Base-by-base conservation (phyloP, 176 grass and related monocot species). In the Poa annua region DNA sequence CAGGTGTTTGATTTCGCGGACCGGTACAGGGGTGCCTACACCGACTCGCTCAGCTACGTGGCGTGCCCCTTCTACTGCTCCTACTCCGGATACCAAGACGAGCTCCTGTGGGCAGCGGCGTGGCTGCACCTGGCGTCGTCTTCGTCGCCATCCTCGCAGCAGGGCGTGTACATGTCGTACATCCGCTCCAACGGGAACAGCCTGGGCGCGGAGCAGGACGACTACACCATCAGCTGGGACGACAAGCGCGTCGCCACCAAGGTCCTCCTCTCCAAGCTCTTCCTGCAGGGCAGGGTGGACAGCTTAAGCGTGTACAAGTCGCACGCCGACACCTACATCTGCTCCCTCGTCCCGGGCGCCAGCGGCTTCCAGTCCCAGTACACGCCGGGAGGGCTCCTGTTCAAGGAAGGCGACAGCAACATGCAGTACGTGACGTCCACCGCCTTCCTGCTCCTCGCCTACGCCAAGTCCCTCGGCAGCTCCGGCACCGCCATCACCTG, bases 351-450 rank as follows among this genome's bases (percentile, higher is more conserved):
- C 16, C 91, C 85, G 4, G 89, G 91, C 56, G 74, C 83, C 71
- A 71, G 47, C 19, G 77, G 89, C 0, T 94, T 80, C 82, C 94
- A 94, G 81, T 79, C 87, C 2, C 91, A 97, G 50, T 97, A 90
- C 85, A 94, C 87, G 3, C 91, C 63, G 54, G 91, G 94, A 0
- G 94, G 94, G 0, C 87, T 94, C 50, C 83, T 97, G 35, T 94
- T 87, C 87, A 92, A 92, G 66, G 66, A 59, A 12, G 84, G 94
- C 48, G 89, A 91, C 34, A 86, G 87, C 89, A 94, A 97, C 87
- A 81, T 97, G 81, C 89, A 97, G 85, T 97, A 97, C 84, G 94
- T 97, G n/a, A 97, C 94, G 5, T 92, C 91, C 39, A 88, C 91
- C 4, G 8, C 85, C 6, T 97, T 97, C 78, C 89, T 97, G 13